phyloP scores from a whole-genome alignment of 148 eudicot species.

The Arbutus unedo region DNA sequence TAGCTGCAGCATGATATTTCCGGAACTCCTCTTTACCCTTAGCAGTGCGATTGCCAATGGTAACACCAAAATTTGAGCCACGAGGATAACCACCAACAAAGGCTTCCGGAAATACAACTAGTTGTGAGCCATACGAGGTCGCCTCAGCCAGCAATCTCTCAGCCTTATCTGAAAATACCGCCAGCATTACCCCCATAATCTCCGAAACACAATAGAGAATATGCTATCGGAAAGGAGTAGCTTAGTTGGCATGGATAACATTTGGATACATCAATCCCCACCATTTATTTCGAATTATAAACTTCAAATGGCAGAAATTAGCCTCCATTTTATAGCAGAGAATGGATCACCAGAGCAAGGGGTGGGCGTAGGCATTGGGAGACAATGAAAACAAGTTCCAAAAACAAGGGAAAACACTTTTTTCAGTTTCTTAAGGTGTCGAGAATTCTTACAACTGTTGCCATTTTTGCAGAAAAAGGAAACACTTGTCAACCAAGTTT shows the following conservation, averaged over 20 bases:
- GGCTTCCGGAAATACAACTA: conserved; percentile 97
- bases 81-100: conserved; percentile 95
- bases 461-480: no score
- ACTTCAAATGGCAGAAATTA: not conserved
- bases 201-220: not conserved
- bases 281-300: not conserved
- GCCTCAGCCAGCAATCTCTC: conserved; percentile 93
- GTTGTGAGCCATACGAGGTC: conserved; percentile 75
- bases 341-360: not conserved
- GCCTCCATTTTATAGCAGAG: conserved; percentile 7
- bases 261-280: not conserved
- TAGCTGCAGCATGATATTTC: conserved; percentile 86
- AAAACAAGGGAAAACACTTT: not conserved
- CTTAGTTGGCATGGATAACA: conserved; percentile 8
- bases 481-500: no score
- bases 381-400: not conserved
- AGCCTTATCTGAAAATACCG: conserved; percentile 63
- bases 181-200: not conserved
- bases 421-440: not conserved
- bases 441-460: no score
- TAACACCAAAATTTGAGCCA: conserved; percentile 79
- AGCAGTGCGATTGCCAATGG: conserved; percentile 68
- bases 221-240: not conserved
- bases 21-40: conserved; percentile 89
- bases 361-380: not conserved